Conservation (phyloP, 192 early-diverging fungal genomes). For the Diversispora epigaea region DNA sequence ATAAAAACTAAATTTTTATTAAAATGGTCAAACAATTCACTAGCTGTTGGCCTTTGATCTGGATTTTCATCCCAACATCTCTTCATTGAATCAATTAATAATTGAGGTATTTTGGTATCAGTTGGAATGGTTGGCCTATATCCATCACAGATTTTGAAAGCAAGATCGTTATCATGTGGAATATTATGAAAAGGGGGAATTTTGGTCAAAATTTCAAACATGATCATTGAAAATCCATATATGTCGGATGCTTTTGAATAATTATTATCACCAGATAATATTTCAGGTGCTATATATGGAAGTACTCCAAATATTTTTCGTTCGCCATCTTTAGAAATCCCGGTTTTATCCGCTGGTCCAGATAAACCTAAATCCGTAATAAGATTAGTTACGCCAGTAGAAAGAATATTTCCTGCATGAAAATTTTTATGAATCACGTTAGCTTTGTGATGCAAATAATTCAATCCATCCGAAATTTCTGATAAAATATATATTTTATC, state of each 20-base stretch:
- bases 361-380: neutral
- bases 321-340: neutral
- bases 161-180: neutral
- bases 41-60: neutral
- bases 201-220: neutral
- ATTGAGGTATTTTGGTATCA: neutral
- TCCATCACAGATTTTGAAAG: constrained; percentile 5
- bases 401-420: constrained; percentile 8
- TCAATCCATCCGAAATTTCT: neutral
- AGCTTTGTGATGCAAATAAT: neutral
- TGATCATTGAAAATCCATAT: constrained; percentile 11
- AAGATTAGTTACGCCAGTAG: neutral
- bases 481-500: neutral
- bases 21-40: neutral
- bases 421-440: neutral
- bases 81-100: constrained; percentile 13
- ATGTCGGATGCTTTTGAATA: neutral
- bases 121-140: neutral
- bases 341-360: neutral
- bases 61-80: constrained; percentile 1
- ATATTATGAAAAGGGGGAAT: neutral
- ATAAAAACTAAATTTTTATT: no score
- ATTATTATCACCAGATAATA: neutral
- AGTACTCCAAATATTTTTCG: constrained; percentile 14
- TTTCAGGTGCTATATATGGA: constrained; percentile 22